Evolutionary conservation across 768 basidiomycete genomes (phyloP), one percentile per base, ranked within the genome.

Genomic region (Gloeopeniophorella convolvens): DNA sequence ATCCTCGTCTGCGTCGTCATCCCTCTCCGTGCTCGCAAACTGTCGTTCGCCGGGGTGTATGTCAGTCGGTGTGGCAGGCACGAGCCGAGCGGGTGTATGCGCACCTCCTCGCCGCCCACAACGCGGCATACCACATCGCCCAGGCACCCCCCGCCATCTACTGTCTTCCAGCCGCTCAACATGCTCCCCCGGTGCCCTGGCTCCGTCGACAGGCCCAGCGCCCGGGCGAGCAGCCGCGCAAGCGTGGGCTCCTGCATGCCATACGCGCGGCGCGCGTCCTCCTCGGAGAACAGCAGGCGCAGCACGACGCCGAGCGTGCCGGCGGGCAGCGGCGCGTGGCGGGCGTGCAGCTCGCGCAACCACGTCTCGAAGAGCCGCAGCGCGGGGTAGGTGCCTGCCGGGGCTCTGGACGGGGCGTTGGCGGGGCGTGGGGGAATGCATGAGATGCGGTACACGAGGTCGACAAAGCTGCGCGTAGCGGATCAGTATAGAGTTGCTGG

Each of bases 221-320:
- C 74, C 73, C 78, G 68, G 1, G 72, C 70, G 0, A 94, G 69
- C 24, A 72, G 64, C 10, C 66, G 62, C 1, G 75, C 73, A 16
- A 94, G 72, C 28, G 67, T 73, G 12, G 70, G 67, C 68, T 92
- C 89, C 62, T 85, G 79, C 60, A 92, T 70, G 28, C 80, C 78
- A 58, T 84, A 94, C 63, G 80, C 79, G 20, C 93, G 72, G 13
- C 75, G 65, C 1, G 69, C 59, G 52, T 93, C 89, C 49, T 89
- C 81, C 53, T 93, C 83, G 0, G 93, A 91, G 61, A 93, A 94
- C n/a, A 95, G 68, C 4, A 92, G 65, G 6, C 80, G 77, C 59
- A 94, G 82, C 26, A 89, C 66, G 5, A 75, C 73, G 12, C 73
- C 70, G 8, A 82, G 79, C 0, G 79, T 82, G 4, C 76, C 73